Evolutionary conservation across 2,329 filamentous ascomycete species (phyloP).

Genomic region (Fusarium chaquense): DNA sequence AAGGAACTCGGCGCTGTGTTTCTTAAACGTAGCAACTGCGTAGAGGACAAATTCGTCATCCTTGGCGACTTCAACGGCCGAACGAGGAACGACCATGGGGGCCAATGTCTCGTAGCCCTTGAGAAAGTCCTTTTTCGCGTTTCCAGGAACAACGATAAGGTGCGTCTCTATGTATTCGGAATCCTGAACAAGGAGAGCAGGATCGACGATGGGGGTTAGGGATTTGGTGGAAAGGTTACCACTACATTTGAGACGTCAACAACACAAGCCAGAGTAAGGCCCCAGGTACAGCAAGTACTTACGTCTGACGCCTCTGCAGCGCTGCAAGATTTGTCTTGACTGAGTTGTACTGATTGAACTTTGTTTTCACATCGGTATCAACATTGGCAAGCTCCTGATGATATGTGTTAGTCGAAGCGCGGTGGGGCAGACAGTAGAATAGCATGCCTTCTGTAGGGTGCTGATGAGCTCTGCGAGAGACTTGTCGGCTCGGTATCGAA

Average conservation of each 20-base stretch:
- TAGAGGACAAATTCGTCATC: slow-evolving; percentile 93
- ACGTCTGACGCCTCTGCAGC: slow-evolving; percentile 90
- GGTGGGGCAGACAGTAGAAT: background rate
- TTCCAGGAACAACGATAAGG: slow-evolving; percentile 86
- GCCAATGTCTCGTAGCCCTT: slow-evolving; percentile 88
- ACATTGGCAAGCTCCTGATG: slow-evolving; percentile 85
- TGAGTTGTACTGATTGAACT: slow-evolving; percentile 93
- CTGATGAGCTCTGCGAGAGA: slow-evolving; percentile 88
- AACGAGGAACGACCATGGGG: slow-evolving; percentile 94
- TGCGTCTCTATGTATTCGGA: slow-evolving; percentile 98
- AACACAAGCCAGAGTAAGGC: background rate
- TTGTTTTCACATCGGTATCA: slow-evolving; percentile 95
- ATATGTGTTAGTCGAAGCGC: slow-evolving; percentile 17
- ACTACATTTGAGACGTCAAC: slow-evolving; percentile 57
- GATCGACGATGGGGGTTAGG: slow-evolving; percentile 87
- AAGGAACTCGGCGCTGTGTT: slow-evolving; percentile 85
- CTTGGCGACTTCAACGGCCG: slow-evolving; percentile 80
- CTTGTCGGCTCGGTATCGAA: slow-evolving; percentile 95
- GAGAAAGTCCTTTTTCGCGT: slow-evolving; percentile 86
- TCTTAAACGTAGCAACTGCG: slow-evolving; percentile 93
- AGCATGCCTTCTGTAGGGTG: slow-evolving; percentile 82
- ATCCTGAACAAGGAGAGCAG: slow-evolving; percentile 82
- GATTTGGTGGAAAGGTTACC: slow-evolving; percentile 96
- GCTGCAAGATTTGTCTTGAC: slow-evolving; percentile 86
- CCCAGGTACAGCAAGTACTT: slow-evolving; percentile 47